Evolutionary conservation across 352 stramenopile species (phyloP), one percentile per base, ranked within the genome.

Genomic region (Phytophthora palmivora): DNA sequence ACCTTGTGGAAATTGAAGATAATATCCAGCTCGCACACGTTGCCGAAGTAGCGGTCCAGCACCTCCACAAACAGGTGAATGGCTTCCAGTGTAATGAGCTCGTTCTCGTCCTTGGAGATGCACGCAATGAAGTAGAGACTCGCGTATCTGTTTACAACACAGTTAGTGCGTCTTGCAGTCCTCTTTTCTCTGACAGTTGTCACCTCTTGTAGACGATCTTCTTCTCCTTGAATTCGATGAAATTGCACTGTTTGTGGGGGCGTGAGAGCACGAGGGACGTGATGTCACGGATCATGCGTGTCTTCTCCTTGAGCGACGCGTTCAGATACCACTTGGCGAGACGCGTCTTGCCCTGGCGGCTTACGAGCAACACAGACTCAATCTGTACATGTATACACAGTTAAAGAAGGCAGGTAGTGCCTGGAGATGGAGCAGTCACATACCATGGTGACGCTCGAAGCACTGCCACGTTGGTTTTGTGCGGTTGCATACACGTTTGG

Each of bases 1-100:
- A 88, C 80, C 87, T 99, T 99, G 84, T 99, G 97, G 79, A 99
- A 99, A 83, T 99, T 99, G 83, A 99, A 99, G 52, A 99, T 99
- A 78, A 99, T 99, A 74, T 99, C 92, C 42, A 97, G 74, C 70
- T 97, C 91, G 51, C 88, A 96, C 51, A 92, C 91, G 58, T 97
- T 97, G 64, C 94, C 79, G 82, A 98, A 99, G 82, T 99, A 99
- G 55, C 94, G 92, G 71, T 99, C 97, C 34, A 99, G 84, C 51
- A 98, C 92, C 82, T 99, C 97, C 41, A 99, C 97, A 73, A 98
- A 99, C 48, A 98, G 83, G 76, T 99, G 97, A 70, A 99, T 99
- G 58, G 96, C 85, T 70, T 99, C 97, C 51, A 99, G 89, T 38
- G 96, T 96, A 69, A 99, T 97, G 21, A 99, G 80, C 70, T 99